Percentiles rank a stretch among this genome's conserved stretches.
Conservation (phyloP, 169 alveolate genomes). For the Cryptosporidium sp. region DNA sequence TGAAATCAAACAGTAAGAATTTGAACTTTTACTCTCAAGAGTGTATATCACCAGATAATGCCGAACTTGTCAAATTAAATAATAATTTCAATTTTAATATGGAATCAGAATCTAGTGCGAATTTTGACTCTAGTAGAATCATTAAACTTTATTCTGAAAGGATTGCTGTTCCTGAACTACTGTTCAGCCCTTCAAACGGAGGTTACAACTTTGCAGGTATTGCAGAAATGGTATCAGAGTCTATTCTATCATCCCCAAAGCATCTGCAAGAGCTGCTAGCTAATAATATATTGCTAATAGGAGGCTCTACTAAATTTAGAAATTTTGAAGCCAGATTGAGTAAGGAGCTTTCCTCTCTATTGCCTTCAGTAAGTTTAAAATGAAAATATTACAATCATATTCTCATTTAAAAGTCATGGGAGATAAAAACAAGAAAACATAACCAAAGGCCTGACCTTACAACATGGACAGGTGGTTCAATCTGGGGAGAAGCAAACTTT, state of each 20-base stretch:
- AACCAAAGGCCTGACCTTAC: slow-evolving; percentile 34
- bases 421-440: slow-evolving; percentile 12
- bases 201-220: slow-evolving; percentile 56
- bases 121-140: background rate
- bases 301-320: slow-evolving; percentile 62
- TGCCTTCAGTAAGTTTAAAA: slow-evolving; percentile 56
- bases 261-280: slow-evolving; percentile 59
- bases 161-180: slow-evolving; percentile 44
- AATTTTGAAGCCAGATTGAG: slow-evolving; percentile 46
- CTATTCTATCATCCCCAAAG: slow-evolving; percentile 38
- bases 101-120: background rate
- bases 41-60: slow-evolving; percentile 21
- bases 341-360: slow-evolving; percentile 5
- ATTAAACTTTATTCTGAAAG: slow-evolving; percentile 54
- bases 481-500: slow-evolving; percentile 54
- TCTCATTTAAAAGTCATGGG: slow-evolving; percentile 26
- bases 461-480: slow-evolving; percentile 68
- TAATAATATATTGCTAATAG: slow-evolving; percentile 38
- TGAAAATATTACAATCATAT: background rate
- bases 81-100: background rate
- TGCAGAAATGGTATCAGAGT: slow-evolving; percentile 62
- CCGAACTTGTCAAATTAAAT: background rate
- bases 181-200: slow-evolving; percentile 32
- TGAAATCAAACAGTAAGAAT: slow-evolving; percentile 5
- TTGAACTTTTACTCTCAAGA: slow-evolving; percentile 6